Percentiles rank a stretch among this genome's conserved stretches.
phyloP scores from a whole-genome alignment of 768 basidiomycete genomes.

The Kwoniella europaea region DNA sequence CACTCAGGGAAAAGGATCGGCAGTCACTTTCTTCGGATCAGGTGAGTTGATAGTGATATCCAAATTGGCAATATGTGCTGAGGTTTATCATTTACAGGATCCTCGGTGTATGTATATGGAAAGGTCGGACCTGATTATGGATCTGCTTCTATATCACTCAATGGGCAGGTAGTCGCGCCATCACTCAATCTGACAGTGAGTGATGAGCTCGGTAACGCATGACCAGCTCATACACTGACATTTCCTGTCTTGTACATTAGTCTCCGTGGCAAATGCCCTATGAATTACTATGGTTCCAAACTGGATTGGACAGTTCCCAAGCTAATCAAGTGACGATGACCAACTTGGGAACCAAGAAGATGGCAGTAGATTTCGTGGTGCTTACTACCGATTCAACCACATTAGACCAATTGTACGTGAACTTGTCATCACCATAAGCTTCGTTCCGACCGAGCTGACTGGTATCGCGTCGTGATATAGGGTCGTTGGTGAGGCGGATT shows the following conservation, averaged over 20 bases:
- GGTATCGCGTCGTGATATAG: too few species aligned
- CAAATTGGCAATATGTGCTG: too few species aligned
- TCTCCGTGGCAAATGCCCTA: slow-evolving; percentile 41
- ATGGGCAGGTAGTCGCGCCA: slow-evolving; percentile 27
- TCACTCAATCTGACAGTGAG: slow-evolving; percentile 38
- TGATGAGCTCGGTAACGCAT: neutral
- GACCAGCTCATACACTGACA: neutral
- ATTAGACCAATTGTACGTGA: too few species aligned
- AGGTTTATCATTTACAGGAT: neutral
- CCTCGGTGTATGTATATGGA: slow-evolving; percentile 47
- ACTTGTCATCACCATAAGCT: too few species aligned
- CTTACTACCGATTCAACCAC: slow-evolving; percentile 30
- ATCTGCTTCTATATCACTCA: slow-evolving; percentile 29
- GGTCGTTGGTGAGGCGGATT: slow-evolving; percentile 9
- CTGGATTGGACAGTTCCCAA: slow-evolving; percentile 31
- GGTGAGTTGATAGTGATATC: slow-evolving; percentile 12
- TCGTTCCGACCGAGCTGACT: too few species aligned
- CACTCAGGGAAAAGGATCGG: slow-evolving; percentile 20
- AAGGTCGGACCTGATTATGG: slow-evolving; percentile 41
- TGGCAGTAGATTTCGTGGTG: slow-evolving; percentile 45
- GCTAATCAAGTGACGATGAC: slow-evolving; percentile 37
- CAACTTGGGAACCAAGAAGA: slow-evolving; percentile 35
- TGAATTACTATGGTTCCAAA: slow-evolving; percentile 48
- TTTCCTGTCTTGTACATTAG: slow-evolving; percentile 10
- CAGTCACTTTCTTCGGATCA: slow-evolving; percentile 28